Evolutionary conservation across 83 land plant species (phyloP), one percentile per base, ranked within the genome.

Genomic region (Picea abies): DNA sequence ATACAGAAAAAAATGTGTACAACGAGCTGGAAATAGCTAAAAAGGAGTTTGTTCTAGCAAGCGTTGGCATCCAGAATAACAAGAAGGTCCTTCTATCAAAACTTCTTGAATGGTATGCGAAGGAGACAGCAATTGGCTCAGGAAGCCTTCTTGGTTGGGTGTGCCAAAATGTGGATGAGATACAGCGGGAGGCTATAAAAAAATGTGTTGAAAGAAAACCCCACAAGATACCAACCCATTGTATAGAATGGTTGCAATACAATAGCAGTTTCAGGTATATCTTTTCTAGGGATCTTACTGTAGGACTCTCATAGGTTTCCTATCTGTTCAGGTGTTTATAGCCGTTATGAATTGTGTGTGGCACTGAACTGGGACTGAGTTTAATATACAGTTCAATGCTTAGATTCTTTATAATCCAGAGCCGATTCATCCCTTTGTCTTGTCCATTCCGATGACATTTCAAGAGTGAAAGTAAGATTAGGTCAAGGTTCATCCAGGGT

Each of bases 161-260:
- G 29, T 83, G 82, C 56, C 89, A 90, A 66, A 91, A 89, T 80
- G 93, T 89, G 23, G 89, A 88, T 70, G 85, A 82, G 72, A 90
- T 90, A 80, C 89, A 90, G 75, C 86, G 86, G 52, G 88, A 85
- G 26, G 76, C 89, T 17, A 89, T 97, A 16, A 84, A 82, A 69
- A 90, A 89, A 69, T 93, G 94, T 71, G 60, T 88, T 1, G 86
- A 82, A 12, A 60, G 32, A 19, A 91, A 88, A 39, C 65, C 88
- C 7, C 86, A 83, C 66, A 87, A 76, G 65, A 96, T 81, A 66
- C 41, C 91, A 16, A 80, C 93, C 6, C 96, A 90, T 69, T 76
- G 89, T 81, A 93, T 95, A 16, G 95, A 96, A 60, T 97, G 98
- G 98, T 47, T 89, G 29, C 95, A 96, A 39, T 95, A 97, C 84